These are phyloP conservation scores for Chlorella sp. DNA, from an alignment of 139 green algal species.

Conservation along the genomic window DNA sequence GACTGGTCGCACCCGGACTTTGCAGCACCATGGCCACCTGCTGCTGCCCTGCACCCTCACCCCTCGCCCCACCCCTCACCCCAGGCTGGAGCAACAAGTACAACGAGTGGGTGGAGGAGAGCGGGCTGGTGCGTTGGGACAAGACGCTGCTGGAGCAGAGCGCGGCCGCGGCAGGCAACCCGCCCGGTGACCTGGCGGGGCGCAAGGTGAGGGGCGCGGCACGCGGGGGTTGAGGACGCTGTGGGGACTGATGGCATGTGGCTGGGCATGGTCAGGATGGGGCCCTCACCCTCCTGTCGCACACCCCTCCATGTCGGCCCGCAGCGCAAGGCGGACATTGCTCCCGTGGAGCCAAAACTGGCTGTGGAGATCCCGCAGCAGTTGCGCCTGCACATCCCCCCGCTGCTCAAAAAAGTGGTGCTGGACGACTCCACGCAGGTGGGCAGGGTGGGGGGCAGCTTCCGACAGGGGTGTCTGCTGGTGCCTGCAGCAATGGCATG, in stretches of 20 bases:
- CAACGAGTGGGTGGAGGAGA: constrained; percentile 82
- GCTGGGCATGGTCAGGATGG: too few species aligned
- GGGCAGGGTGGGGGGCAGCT: not conserved
- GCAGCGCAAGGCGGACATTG: constrained; percentile 9
- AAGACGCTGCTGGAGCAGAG: constrained; percentile 30
- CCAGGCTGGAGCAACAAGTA: constrained; percentile 80
- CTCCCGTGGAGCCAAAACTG: constrained; percentile 4
- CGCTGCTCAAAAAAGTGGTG: constrained; percentile 72
- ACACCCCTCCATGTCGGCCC: too few species aligned
- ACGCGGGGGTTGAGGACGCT: too few species aligned
- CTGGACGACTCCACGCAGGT: constrained; percentile 80
- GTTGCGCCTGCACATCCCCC: constrained; percentile 68
- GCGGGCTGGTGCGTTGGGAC: constrained; percentile 41
- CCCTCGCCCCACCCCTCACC: not conserved
- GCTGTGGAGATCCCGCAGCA: constrained; percentile 39
- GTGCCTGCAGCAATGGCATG: too few species aligned
- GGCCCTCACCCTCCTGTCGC: too few species aligned
- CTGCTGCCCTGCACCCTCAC: not conserved
- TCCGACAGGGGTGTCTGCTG: too few species aligned
- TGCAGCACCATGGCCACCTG: not conserved
- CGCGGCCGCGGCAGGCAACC: constrained; percentile 4
- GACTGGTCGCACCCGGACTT: not conserved
- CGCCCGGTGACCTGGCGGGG: not conserved
- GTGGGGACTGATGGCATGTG: too few species aligned
- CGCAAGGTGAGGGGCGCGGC: not conserved